Base-by-base conservation (phyloP, 2,329 filamentous ascomycete species). In the Botrytis elliptica region DNA sequence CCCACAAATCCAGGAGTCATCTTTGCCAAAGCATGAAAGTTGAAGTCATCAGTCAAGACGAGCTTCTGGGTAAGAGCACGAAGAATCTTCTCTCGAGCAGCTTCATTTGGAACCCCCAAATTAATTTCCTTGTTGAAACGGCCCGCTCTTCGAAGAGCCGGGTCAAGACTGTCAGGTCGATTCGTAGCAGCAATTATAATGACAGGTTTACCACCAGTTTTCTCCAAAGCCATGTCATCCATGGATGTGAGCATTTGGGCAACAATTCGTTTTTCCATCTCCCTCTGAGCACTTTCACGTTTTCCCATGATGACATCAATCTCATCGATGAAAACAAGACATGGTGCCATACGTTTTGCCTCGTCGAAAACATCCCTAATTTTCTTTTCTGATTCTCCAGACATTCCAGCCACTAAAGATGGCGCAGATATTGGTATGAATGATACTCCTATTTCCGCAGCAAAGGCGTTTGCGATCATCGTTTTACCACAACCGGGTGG, bases 181-280 rank as follows among this genome's bases (percentile, higher is more conserved):
- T 97, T 97, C 0, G 95, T 98, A 4, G 96, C 96, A 1, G 95
- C 96, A 69, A 98, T 88, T 22, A 97, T 93, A 46, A 98, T 91
- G 14, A 98, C 93, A 1, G 92, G 92, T 80, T 93, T 93, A 4
- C 90, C 90, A n/a, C 85, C 89, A 5, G 91, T 91, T 75, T 91
- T 90, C 72, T 93, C 90, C 76, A 92, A 85, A 55, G 89, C 87
- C 59, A 98, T 86, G 73, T 92, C 91, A 79, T 94, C 92, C 92
- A 98, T 97, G 73, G 94, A 97, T 33, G 92, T 91, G 73, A 93
- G 85, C 76, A 98, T 89, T 80, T 97, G 93, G 0, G 90, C 89
- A 20, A 97, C 91, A 75, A 97, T 96, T 71, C 94, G 87, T 80
- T 94, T 93, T 81, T 97, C 94, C 89, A 97, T 95, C 77, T 97